A percentile compares a stretch with the other conserved stretches of the same genome.
phyloP scores from a whole-genome alignment of 257 asterid species.

The Dorcoceras hygrometricum region DNA sequence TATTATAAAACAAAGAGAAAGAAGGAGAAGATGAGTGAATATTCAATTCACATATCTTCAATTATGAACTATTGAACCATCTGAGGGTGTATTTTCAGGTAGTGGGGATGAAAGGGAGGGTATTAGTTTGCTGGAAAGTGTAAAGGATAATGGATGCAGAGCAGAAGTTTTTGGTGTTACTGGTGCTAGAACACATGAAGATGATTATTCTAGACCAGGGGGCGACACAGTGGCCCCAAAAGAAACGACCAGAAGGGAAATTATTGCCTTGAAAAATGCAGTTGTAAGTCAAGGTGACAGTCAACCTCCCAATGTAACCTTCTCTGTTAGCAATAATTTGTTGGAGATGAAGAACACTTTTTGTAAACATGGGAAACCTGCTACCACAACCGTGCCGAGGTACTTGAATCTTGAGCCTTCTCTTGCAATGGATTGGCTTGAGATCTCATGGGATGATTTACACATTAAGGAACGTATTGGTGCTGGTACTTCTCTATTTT shows the following conservation, averaged over 20 bases:
- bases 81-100: constrained; percentile 36
- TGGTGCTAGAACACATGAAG: constrained; percentile 33
- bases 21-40: not conserved
- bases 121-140: constrained; percentile 26
- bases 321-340: constrained; percentile 35
- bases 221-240: constrained; percentile 42
- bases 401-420: constrained; percentile 80
- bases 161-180: constrained; percentile 34
- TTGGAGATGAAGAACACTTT: constrained; percentile 39
- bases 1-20: too few species aligned
- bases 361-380: constrained; percentile 35
- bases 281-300: constrained; percentile 38
- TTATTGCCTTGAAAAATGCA: constrained; percentile 43
- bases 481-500: constrained; percentile 57
- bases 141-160: constrained; percentile 31
- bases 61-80: not conserved
- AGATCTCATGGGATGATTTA: constrained; percentile 92
- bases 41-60: not conserved
- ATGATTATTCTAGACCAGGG: constrained; percentile 35
- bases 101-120: constrained; percentile 32
- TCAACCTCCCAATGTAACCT: constrained; percentile 38
- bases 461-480: constrained; percentile 93
- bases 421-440: constrained; percentile 98
- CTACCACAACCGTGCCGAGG: constrained; percentile 53
- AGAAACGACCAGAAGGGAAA: constrained; percentile 51